These are phyloP conservation scores for Luffa aegyptiaca DNA, from an alignment of 306 rosid species.

Conservation along the genomic window DNA sequence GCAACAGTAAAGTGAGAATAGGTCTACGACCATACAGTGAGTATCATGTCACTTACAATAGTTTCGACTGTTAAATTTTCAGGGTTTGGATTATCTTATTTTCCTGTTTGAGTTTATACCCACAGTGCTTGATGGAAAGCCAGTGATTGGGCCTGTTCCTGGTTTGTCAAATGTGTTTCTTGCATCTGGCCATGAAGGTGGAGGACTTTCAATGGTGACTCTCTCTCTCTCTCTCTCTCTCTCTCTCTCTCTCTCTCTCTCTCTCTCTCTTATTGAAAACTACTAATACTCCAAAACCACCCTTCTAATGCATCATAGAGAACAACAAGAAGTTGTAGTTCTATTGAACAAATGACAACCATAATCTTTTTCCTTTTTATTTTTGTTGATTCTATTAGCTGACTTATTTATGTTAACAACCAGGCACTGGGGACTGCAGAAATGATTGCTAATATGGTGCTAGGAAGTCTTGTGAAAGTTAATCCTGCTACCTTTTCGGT, in stretches of 20 bases:
- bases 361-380: background rate
- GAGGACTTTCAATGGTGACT: slow-evolving; percentile 73
- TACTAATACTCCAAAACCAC: background rate
- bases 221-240: no score
- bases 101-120: background rate
- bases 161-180: slow-evolving; percentile 64
- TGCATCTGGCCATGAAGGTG: slow-evolving; percentile 96
- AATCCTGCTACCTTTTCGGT: slow-evolving; percentile 38
- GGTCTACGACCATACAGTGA: slow-evolving; percentile 86
- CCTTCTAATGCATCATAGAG: slow-evolving; percentile 5
- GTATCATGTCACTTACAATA: slow-evolving; percentile 22
- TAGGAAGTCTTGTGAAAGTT: slow-evolving; percentile 44
- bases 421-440: slow-evolving; percentile 93
- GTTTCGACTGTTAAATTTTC: background rate
- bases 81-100: background rate
- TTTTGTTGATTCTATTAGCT: background rate
- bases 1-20: slow-evolving; percentile 58
- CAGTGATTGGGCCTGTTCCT: slow-evolving; percentile 70
- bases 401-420: slow-evolving; percentile 11
- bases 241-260: no score
- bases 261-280: background rate
- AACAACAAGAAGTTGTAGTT: background rate
- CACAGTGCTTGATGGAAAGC: slow-evolving; percentile 92
- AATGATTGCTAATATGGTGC: slow-evolving; percentile 58
- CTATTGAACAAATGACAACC: background rate